These are phyloP conservation scores for Neopestalotiopsis sp. DNA, from an alignment of 2,329 filamentous ascomycete genomes.

Conservation along the genomic window DNA sequence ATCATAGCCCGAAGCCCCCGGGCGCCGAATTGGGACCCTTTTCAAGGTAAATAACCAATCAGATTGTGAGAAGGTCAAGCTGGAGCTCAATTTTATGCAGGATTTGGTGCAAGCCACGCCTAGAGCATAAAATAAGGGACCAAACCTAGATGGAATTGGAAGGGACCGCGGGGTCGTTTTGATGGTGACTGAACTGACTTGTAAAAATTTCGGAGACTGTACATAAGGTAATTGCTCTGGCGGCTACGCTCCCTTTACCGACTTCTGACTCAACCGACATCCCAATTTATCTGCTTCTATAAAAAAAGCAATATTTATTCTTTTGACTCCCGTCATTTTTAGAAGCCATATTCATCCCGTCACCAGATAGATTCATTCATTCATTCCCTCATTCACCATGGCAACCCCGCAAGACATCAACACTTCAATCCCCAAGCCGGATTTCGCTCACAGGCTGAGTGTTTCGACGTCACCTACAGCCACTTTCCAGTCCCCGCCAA, in stretches of 20 bases:
- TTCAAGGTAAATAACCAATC: not conserved
- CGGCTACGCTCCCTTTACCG: not conserved
- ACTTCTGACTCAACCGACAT: conserved; percentile 16
- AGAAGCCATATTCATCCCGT: not conserved
- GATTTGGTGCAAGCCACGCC: not conserved
- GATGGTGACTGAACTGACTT: not conserved
- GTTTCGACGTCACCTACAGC: conserved; percentile 77
- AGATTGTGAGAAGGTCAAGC: not conserved
- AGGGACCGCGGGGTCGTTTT: conserved; percentile 6
- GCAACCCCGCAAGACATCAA: conserved; percentile 56
- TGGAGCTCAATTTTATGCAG: conserved; percentile 1
- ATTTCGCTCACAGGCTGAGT: conserved; percentile 63
- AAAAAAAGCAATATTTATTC: too few species aligned
- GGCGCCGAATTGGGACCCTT: conserved; percentile 4
- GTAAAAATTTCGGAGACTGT: conserved; percentile 5
- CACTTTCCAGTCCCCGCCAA: conserved; percentile 75
- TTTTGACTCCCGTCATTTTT: too few species aligned
- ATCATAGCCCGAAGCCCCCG: not conserved
- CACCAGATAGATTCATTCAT: not conserved
- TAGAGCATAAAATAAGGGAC: not conserved
- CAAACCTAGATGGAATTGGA: not conserved
- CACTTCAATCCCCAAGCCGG: conserved; percentile 36
- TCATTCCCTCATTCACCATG: conserved; percentile 37
- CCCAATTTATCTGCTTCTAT: not conserved
- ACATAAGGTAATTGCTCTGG: not conserved